Base-by-base conservation (phyloP, 2,329 filamentous ascomycete genomes). In the Botryotinia calthae region DNA sequence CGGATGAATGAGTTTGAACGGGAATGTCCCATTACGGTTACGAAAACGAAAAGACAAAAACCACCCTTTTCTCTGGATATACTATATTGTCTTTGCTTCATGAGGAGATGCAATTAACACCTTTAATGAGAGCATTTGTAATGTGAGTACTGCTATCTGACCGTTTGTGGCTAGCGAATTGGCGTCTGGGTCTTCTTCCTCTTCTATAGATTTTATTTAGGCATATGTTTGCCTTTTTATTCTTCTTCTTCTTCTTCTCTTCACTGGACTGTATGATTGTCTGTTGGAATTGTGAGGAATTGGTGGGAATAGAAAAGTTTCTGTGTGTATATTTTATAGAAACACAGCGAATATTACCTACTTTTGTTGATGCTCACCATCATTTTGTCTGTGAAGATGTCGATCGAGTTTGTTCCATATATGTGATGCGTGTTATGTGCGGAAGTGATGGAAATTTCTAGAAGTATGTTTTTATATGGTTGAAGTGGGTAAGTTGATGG, bases 11-110 rank as follows among this genome's bases (percentile, higher is more conserved):
- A 56, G n/a, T 56, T 56, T 42, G 48, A 67, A 37, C 7, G 48
- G 64, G 64, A 8, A 67, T 56, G 18, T 16, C 64, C 34, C n/a
- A 28, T 40, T 37, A 42, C 64, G 64, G 64, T 48, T 56, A 67
- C 64, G 34, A 34, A n/a, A 54, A 67, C 64, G 48, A 67, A 56
- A 67, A 42, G 64, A 56, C 48, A 54, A 65, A 9, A n/a, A n/a
- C 5, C 46, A n/a, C 22, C 34, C 20, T 31, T 73, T 67, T 67
- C 61, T 66, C 51, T 67, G 62, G 64, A 67, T 67, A 67, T 67
- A 67, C 48, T 67, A 56, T 20, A 42, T n/a, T 42, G 64, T 67
- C 48, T 67, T 67, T 56, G 40, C 46, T 56, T 67, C 48, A 67
- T 42, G 34, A 67, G 25, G 25, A 42, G 64, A 66, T 56, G 48